Evolutionary conservation across 2,329 filamentous ascomycete genomes (phyloP), one percentile per base, ranked within the genome.

Genomic region (Nannizzia gypsea): DNA sequence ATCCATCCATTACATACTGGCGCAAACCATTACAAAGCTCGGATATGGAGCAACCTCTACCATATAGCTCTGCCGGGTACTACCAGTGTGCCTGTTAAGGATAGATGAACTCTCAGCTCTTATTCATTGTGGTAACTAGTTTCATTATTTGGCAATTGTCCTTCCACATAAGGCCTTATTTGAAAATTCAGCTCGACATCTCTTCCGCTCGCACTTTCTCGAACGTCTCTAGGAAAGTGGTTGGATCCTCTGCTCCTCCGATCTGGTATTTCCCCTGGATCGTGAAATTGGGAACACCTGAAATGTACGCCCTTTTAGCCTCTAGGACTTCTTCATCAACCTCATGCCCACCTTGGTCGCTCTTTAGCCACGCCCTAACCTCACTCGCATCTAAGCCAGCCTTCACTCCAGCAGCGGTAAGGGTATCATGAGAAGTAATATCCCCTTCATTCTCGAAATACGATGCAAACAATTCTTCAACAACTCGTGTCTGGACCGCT

Each of bases 221-320:
- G 70, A 92, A 87, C 55, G 85, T 73, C 66, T 83, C 77, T 63
- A 88, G 71, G 67, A 91, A 91, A 1, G 79, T 80, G 52, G 78
- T 76, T 1, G 84, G 79, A 61, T 90, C 87, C 73, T 90, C 84
- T 1, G 88, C 88, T 1, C 88, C 89, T 28, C 83, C 80, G 31
- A 92, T 71, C 65, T 85, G 81, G 71, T 83, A 86, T 65, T 76
- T 77, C 1, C 78, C 84, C 67, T 91, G 86, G 63, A 93, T 81
- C 11, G 83, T 83, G 69, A 89, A 91, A 70, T 88, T 83, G 5
- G 89, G 88, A 63, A 93, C 89, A 0, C 87, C 87, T 59, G 74
- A 78, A 42, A 91, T 78, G 59, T 77, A 76, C 67, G 80, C 77
- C 71, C 69, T 72, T 68, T 70, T 78, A 42, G 82, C 80, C 64